Base-by-base conservation (phyloP, 1,284 basidiomycete genomes). In the Leccinum colubrinum region DNA sequence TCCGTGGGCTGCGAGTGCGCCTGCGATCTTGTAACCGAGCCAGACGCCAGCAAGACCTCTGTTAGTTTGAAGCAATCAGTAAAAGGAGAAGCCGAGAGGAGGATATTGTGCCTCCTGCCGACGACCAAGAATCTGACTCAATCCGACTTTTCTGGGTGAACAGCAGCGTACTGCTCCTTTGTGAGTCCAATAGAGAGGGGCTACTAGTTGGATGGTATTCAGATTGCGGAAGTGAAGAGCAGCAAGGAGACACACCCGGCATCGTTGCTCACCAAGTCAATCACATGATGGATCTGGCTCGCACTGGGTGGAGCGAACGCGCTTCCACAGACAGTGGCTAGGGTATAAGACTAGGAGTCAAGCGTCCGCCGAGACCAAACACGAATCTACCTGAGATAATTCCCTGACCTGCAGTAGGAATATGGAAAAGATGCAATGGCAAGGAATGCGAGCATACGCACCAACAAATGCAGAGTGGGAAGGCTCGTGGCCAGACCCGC, bases 401-500 rank as follows among this genome's bases (percentile, higher is more conserved):
- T 27, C 94, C 94, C 60, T 85, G 75, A 48, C 94, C 93, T 84
- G 76, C 4, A 39, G 58, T 1, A 27, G 25, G 39, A 20, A 20
- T 25, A 39, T 51, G 7, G 27, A 8, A 8, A n/a, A 63, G 55
- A 59, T 39, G 9, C 15, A 17, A 39, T 1, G 25, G 22, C 2
- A 11, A 20, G 0, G 50, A 22, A 17, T 6, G 62, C 2, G 22
- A 8, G 52, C 33, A 17, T n/a, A 63, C 61, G 6, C 61, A 89
- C 90, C 90, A 35, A 93, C 91, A 68, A 91, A 94, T 1, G 87
- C 90, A 15, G 91, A 85, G 75, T 95, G 91, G n/a, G 93, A 85
- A 25, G 95, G 95, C 71, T 97, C 95, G 74, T 97, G 95, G 1
- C 95, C 95, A 37, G 90, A 89, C 43, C 95, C 95, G 25, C 95